A percentile compares a stretch with the other conserved stretches of the same genome.
These are phyloP conservation scores for Penicillium steckii DNA, from an alignment of 495 filamentous ascomycete genomes.

Conservation along the genomic window DNA sequence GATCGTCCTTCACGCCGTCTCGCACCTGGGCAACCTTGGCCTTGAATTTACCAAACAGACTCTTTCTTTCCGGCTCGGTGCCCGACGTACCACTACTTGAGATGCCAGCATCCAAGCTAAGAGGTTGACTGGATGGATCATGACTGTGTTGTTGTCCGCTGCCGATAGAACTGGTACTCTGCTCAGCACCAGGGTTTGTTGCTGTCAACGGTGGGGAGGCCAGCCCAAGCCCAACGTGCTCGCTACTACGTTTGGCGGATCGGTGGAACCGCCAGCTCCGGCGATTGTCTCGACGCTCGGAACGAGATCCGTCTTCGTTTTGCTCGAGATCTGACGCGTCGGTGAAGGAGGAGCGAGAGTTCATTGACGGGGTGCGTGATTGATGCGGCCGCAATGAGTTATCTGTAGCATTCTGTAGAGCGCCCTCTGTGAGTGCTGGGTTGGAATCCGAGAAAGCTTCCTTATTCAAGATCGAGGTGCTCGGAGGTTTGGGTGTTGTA, in stretches of 20 bases:
- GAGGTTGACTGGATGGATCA: slow-evolving; percentile 41
- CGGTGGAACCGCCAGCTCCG: slow-evolving; percentile 69
- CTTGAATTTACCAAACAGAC: slow-evolving; percentile 81
- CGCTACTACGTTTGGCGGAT: slow-evolving; percentile 52
- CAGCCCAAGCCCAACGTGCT: slow-evolving; percentile 44
- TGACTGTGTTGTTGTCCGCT: slow-evolving; percentile 49
- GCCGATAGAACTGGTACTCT: slow-evolving; percentile 67
- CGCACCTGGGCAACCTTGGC: slow-evolving; percentile 78
- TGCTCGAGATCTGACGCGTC: slow-evolving; percentile 76
- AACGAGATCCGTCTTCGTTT: slow-evolving; percentile 56
- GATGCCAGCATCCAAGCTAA: slow-evolving; percentile 37
- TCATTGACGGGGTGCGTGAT: slow-evolving; percentile 68
- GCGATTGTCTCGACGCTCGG: slow-evolving; percentile 62
- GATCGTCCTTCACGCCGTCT: slow-evolving; percentile 64
- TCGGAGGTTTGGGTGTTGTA: slow-evolving; percentile 31
- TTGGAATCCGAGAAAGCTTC: slow-evolving; percentile 20
- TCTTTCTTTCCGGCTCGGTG: slow-evolving; percentile 59
- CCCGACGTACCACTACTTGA: slow-evolving; percentile 30
- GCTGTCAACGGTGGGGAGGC: slow-evolving; percentile 54
- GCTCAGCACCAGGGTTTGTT: slow-evolving; percentile 62
- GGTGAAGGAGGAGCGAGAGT: slow-evolving; percentile 71
- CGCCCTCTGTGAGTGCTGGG: slow-evolving; percentile 17
- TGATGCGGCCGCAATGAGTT: slow-evolving; percentile 57
- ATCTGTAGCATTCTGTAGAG: slow-evolving; percentile 34
- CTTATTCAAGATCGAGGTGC: slow-evolving; percentile 23